Percentiles rank a stretch among this genome's conserved stretches.
Conservation (phyloP, 768 basidiomycete genomes). For the Psilocybe cyanescens region DNA sequence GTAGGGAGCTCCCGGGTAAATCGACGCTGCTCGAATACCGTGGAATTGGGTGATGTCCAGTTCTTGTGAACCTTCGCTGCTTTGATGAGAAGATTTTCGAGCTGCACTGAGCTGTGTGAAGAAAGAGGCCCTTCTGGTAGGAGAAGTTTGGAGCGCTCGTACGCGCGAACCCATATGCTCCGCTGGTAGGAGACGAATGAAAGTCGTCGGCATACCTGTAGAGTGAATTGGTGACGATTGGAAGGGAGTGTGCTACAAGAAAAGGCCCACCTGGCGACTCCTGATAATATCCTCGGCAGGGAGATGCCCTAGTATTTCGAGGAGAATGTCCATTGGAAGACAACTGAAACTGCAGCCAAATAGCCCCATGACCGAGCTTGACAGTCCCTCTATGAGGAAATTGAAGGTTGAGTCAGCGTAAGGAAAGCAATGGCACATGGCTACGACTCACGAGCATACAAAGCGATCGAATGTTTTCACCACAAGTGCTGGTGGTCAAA, state of each 20-base stretch:
- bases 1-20: constrained; percentile 24
- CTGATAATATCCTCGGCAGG: constrained; percentile 20
- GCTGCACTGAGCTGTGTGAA: constrained; percentile 16
- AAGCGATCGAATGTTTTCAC: no score
- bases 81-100: constrained; percentile 23
- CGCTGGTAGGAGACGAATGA: constrained; percentile 20
- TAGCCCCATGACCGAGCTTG: neutral
- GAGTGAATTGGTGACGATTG: neutral
- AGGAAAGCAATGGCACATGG: neutral
- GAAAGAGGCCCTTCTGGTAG: constrained; percentile 22
- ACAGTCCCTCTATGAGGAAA: neutral
- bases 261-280: constrained; percentile 21
- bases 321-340: constrained; percentile 24
- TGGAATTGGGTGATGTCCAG: constrained; percentile 19
- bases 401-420: neutral
- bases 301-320: constrained; percentile 25
- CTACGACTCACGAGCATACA: no score
- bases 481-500: neutral
- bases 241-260: neutral
- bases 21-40: constrained; percentile 12
- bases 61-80: constrained; percentile 20
- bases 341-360: neutral
- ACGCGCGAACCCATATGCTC: constrained; percentile 25
- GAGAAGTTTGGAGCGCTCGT: constrained; percentile 19
- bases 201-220: constrained; percentile 21